A percentile compares a stretch with the other conserved stretches of the same genome.
Conservation (phyloP, 306 rosid genomes). For the Citrullus mucosospermus region DNA sequence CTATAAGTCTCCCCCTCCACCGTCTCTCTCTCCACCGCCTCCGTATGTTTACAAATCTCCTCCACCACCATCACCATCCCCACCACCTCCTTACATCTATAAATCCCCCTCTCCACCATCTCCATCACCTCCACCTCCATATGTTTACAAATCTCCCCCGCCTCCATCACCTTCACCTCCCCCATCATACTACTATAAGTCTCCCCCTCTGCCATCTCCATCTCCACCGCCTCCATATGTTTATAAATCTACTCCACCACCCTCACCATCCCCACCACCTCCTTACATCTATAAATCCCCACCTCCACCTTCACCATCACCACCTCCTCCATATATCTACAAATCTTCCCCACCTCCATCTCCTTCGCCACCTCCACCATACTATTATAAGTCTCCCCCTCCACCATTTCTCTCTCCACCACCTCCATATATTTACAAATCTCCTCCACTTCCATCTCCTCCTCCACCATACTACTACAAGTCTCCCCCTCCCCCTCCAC, state of each 20-base stretch:
- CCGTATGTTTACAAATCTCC: neutral
- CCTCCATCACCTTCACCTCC: neutral
- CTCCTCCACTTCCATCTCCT: neutral
- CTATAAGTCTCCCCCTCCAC: neutral
- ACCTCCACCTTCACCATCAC: neutral
- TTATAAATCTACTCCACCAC: neutral
- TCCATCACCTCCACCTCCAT: neutral
- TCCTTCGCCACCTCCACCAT: neutral
- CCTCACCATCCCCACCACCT: neutral
- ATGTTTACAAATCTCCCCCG: neutral
- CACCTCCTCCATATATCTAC: neutral
- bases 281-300: neutral
- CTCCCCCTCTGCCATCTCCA: neutral
- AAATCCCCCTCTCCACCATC: neutral
- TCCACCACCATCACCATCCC: neutral
- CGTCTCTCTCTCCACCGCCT: neutral
- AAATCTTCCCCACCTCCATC: neutral
- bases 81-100: neutral
- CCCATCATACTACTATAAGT: neutral
- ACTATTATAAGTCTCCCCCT: neutral
- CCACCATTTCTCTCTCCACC: neutral
- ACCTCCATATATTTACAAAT: neutral
- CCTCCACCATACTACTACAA: neutral
- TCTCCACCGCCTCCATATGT: neutral
- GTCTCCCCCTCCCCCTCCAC: neutral